Evolutionary conservation across 139 green algal genomes (phyloP).

Genomic region (Tetraselmis striata): DNA sequence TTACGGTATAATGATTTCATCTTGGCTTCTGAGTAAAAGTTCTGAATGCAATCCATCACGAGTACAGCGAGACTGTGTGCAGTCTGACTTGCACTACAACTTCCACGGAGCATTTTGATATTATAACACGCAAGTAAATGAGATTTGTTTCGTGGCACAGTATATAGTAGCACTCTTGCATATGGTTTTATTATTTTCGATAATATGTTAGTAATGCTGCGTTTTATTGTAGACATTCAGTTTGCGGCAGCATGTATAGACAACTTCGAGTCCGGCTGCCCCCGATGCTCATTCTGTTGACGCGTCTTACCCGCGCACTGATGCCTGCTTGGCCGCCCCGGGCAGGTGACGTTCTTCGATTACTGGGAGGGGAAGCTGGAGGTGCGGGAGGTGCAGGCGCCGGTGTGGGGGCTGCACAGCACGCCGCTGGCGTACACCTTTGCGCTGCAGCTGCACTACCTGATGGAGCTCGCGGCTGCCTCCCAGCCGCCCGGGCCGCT

Average conservation of each 20-base stretch:
- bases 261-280: too few species aligned
- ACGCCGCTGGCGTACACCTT: not conserved
- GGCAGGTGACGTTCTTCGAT: not conserved
- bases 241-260: too few species aligned
- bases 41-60: not conserved
- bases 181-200: not conserved
- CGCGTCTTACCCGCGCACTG: not conserved
- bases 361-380: not conserved
- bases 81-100: not conserved
- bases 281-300: not conserved
- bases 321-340: not conserved
- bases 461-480: not conserved
- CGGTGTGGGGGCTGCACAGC: not conserved
- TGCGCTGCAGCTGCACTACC: not conserved
- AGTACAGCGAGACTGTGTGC: not conserved
- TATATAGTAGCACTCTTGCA: not conserved
- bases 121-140: too few species aligned
- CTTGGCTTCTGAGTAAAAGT: not conserved
- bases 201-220: too few species aligned
- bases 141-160: not conserved
- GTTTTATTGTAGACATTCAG: too few species aligned
- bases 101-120: too few species aligned
- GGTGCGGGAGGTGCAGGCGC: not conserved
- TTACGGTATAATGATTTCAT: not conserved
- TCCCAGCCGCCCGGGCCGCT: not conserved